phyloP scores from a whole-genome alignment of 2,329 filamentous ascomycete genomes.

The Sclerotinia glacialis region DNA sequence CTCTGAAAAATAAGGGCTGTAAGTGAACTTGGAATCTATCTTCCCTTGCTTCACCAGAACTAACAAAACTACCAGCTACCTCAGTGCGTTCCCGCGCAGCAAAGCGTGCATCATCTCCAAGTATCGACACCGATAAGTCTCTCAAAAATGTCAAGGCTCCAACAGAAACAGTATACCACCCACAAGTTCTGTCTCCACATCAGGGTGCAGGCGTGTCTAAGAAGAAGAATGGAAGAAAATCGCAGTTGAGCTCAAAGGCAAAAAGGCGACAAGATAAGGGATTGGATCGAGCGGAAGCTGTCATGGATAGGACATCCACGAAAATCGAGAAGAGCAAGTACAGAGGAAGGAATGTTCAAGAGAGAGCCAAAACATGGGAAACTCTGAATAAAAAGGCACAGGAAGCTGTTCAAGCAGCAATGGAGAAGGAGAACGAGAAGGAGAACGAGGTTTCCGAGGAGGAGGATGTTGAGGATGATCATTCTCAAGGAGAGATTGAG shows the following conservation, averaged over 20 bases:
- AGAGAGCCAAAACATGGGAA: slow-evolving; percentile 55
- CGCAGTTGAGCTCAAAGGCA: slow-evolving; percentile 54
- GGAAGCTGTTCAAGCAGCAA: slow-evolving; percentile 33
- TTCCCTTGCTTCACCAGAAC: background rate
- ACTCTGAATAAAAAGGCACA: slow-evolving; percentile 51
- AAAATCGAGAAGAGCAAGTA: slow-evolving; percentile 57
- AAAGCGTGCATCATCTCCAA: slow-evolving; percentile 67
- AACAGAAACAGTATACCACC: slow-evolving; percentile 47
- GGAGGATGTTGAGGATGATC: slow-evolving; percentile 25
- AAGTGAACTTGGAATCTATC: slow-evolving; percentile 15
- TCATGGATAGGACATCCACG: slow-evolving; percentile 56
- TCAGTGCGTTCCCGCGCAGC: slow-evolving; percentile 73
- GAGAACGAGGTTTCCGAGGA: slow-evolving; percentile 26
- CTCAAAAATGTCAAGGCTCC: slow-evolving; percentile 59
- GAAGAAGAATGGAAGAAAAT: slow-evolving; percentile 59
- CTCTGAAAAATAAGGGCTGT: slow-evolving; percentile 38
- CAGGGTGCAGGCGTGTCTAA: slow-evolving; percentile 65
- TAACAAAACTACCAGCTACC: slow-evolving; percentile 39
- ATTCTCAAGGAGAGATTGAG: slow-evolving; percentile 14
- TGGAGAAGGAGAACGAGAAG: slow-evolving; percentile 28
- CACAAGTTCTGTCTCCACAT: slow-evolving; percentile 68
- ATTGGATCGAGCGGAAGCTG: slow-evolving; percentile 57
- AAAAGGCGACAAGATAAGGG: slow-evolving; percentile 55
- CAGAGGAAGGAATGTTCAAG: slow-evolving; percentile 48
- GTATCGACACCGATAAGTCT: slow-evolving; percentile 70